phyloP scores from a whole-genome alignment of 2,329 filamentous ascomycete genomes.

The Penicillium sp. region DNA sequence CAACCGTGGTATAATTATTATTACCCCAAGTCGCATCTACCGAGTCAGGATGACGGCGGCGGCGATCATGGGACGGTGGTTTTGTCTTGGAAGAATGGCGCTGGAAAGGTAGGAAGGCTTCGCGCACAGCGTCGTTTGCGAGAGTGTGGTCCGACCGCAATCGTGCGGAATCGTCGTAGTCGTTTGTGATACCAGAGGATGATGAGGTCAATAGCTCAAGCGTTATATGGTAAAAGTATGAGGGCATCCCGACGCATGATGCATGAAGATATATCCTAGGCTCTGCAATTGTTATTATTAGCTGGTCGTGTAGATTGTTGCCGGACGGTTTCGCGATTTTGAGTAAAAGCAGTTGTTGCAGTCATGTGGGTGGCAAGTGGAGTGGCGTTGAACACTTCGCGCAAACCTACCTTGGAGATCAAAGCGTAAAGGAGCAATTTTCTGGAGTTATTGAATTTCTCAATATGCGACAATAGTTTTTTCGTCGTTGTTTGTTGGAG shows the following conservation, averaged over 20 bases:
- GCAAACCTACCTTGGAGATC: neutral
- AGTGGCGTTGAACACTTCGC: neutral
- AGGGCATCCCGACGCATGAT: conserved; percentile 49
- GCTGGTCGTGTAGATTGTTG: neutral
- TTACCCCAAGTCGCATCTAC: conserved; percentile 7
- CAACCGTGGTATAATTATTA: neutral
- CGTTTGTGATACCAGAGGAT: conserved; percentile 8
- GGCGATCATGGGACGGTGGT: neutral
- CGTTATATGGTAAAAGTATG: conserved; percentile 61
- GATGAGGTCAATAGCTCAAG: conserved; percentile 54
- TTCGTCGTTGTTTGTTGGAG: too few relatives aligned
- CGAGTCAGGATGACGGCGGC: conserved; percentile 10
- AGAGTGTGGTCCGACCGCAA: conserved; percentile 21
- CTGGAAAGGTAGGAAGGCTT: conserved; percentile 36
- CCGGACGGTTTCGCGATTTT: neutral
- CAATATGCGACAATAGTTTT: neutral
- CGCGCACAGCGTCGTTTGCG: conserved; percentile 31
- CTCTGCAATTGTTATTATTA: neutral
- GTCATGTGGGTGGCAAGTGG: conserved; percentile 14
- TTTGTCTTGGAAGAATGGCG: conserved; percentile 15
- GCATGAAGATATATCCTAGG: neutral
- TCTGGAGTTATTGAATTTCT: neutral
- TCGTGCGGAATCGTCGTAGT: neutral
- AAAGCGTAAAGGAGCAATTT: neutral
- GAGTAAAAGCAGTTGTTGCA: neutral